phyloP scores from a whole-genome alignment of 208 protist genomes.

The Leishmania major region DNA sequence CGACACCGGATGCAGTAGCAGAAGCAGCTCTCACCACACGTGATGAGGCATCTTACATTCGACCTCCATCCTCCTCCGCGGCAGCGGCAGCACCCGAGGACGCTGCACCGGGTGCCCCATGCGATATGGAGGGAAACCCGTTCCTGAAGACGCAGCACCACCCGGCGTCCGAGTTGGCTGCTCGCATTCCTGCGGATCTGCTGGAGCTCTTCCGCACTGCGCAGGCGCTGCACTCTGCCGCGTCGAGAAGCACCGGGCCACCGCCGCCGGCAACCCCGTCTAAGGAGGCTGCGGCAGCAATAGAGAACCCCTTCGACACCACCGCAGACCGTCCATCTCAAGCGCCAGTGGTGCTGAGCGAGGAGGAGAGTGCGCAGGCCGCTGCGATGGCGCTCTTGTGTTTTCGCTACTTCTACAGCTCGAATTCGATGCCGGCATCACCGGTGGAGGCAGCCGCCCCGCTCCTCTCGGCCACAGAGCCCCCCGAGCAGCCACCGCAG shows the following conservation, averaged over 20 bases:
- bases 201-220: slow-evolving; percentile 24
- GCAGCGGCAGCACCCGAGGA: slow-evolving; percentile 1
- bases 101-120: not conserved
- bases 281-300: not conserved
- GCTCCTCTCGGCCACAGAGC: not conserved
- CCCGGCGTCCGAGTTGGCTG: not conserved
- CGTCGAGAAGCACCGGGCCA: not conserved
- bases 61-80: not conserved
- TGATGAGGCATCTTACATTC: not conserved
- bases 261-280: not conserved
- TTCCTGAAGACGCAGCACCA: not conserved
- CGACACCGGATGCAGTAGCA: not conserved
- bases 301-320: not conserved
- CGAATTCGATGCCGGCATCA: not conserved
- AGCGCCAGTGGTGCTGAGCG: not conserved
- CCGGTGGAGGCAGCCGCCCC: not conserved
- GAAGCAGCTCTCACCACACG: not conserved
- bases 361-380: slow-evolving; percentile 13
- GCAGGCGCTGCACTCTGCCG: slow-evolving; percentile 3
- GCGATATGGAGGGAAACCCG: not conserved
- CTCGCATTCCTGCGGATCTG: not conserved
- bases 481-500: not conserved
- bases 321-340: not conserved
- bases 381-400: slow-evolving; percentile 23
- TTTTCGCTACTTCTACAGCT: slow-evolving; percentile 22